These are phyloP conservation scores for Boletus coccyginus DNA, from an alignment of 768 basidiomycete genomes.

Conservation along the genomic window DNA sequence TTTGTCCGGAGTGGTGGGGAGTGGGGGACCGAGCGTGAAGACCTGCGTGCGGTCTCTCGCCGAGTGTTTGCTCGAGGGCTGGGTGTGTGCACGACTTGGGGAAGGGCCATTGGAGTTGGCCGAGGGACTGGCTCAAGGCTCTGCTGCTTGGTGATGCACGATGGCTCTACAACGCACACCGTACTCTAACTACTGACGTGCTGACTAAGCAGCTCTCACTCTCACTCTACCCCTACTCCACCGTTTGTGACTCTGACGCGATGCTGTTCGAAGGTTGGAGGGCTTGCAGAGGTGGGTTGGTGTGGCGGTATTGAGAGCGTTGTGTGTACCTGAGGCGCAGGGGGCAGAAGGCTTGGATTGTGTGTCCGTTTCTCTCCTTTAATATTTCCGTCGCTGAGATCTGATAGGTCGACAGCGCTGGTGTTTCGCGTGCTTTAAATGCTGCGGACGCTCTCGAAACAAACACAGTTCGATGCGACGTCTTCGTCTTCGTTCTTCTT, in stretches of 20 bases:
- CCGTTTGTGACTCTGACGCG: slow-evolving; percentile 71
- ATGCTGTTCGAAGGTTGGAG: slow-evolving; percentile 75
- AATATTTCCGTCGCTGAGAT: no score
- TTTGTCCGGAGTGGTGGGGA: slow-evolving; percentile 54
- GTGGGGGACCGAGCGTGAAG: slow-evolving; percentile 45
- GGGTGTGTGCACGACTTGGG: no score
- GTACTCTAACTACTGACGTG: no score
- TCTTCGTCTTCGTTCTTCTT: slow-evolving; percentile 82
- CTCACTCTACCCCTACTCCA: no score
- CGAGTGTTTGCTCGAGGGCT: slow-evolving; percentile 54
- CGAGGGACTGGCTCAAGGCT: no score
- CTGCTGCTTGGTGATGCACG: no score
- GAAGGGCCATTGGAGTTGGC: slow-evolving; percentile 44
- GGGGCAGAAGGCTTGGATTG: slow-evolving; percentile 64
- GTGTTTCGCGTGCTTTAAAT: slow-evolving; percentile 85
- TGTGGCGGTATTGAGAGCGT: slow-evolving; percentile 76
- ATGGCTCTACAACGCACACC: no score
- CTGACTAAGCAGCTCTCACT: no score
- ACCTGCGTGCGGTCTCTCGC: slow-evolving; percentile 57
- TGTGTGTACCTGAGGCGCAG: slow-evolving; percentile 70
- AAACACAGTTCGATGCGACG: slow-evolving; percentile 79
- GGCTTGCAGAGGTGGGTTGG: slow-evolving; percentile 70
- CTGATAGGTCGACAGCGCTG: slow-evolving; percentile 48
- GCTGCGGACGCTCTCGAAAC: slow-evolving; percentile 76
- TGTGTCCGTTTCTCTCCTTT: slow-evolving; percentile 34